A percentile compares a stretch with the other conserved stretches of the same genome.
Evolutionary conservation across 2,329 filamentous ascomycete genomes (phyloP).

Genomic region (Aspergillus novofumigatus): DNA sequence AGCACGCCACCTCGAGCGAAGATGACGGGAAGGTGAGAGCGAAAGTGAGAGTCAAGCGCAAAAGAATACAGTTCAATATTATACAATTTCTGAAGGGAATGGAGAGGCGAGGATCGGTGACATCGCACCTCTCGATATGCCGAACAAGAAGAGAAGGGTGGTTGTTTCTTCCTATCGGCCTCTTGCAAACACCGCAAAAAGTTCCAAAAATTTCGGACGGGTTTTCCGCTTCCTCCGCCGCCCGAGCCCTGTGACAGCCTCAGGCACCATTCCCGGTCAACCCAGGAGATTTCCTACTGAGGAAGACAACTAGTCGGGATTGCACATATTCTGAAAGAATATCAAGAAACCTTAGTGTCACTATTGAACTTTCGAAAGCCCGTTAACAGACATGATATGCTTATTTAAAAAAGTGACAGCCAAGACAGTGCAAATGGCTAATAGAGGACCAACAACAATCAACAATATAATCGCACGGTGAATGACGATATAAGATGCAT

Average conservation of each 20-base stretch:
- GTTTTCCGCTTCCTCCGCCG: slow-evolving; percentile 29
- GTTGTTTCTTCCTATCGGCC: neutral
- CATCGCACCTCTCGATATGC: slow-evolving; percentile 14
- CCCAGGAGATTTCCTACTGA: too few relatives aligned
- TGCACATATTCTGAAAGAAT: neutral
- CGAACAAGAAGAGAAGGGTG: slow-evolving; percentile 1
- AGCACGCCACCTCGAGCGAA: slow-evolving; percentile 11
- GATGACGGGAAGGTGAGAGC: slow-evolving; percentile 7
- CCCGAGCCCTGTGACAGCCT: slow-evolving; percentile 20
- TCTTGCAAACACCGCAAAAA: neutral
- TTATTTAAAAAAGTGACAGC: slow-evolving; percentile 1
- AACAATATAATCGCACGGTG: neutral
- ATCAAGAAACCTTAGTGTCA: neutral
- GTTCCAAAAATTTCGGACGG: slow-evolving; percentile 30
- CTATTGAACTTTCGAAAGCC: neutral
- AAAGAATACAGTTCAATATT: slow-evolving; percentile 1
- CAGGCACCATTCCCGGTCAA: slow-evolving; percentile 16
- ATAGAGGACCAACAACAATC: neutral
- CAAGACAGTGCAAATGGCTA: neutral
- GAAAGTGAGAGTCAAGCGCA: slow-evolving; percentile 5
- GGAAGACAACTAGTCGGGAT: neutral
- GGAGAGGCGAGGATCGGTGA: slow-evolving; percentile 4
- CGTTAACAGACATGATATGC: neutral
- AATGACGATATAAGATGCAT: neutral
- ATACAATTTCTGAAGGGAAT: slow-evolving; percentile 9